These are phyloP conservation scores for Ophiognomonia clavigignenti-juglandacearum DNA, from an alignment of 2,329 filamentous ascomycete genomes.

Conservation along the genomic window DNA sequence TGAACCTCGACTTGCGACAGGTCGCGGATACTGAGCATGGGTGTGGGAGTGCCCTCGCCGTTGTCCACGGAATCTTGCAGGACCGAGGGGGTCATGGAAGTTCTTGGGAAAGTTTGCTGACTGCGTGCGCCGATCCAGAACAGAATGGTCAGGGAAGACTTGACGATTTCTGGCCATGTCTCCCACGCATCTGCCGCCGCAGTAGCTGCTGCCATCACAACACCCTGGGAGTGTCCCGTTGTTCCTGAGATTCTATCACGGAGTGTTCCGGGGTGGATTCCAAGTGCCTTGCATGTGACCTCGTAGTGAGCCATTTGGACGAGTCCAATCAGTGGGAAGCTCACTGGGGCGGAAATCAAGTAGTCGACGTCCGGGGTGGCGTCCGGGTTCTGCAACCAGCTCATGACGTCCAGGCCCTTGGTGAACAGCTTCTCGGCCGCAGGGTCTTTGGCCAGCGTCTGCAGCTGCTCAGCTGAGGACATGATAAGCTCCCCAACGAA, in stretches of 20 bases:
- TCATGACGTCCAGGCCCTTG: conserved; percentile 92
- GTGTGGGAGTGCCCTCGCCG: conserved; percentile 91
- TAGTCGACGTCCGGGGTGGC: conserved; percentile 92
- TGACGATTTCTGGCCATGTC: conserved; percentile 75
- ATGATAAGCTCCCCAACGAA: conserved; percentile 84
- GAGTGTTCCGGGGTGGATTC: conserved; percentile 82
- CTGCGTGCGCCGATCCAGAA: conserved; percentile 99
- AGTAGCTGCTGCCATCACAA: conserved; percentile 88
- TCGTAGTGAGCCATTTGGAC: conserved; percentile 95
- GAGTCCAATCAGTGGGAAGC: conserved; percentile 90
- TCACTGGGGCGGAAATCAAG: conserved; percentile 89
- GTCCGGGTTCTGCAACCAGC: conserved; percentile 86
- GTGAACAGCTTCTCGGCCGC: conserved; percentile 92
- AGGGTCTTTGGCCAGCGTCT: conserved; percentile 74
- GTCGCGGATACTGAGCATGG: conserved; percentile 97
- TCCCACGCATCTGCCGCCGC: conserved; percentile 92
- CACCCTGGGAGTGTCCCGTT: conserved; percentile 94
- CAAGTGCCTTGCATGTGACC: conserved; percentile 87
- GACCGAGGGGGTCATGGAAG: conserved; percentile 84
- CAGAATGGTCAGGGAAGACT: conserved; percentile 80
- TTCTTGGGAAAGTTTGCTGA: conserved; percentile 94
- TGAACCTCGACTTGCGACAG: conserved; percentile 84
- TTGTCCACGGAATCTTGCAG: conserved; percentile 90
- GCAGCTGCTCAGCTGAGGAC: conserved; percentile 80
- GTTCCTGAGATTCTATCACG: conserved; percentile 80